phyloP scores from a whole-genome alignment of 371 early-diverging fungal species.

The Rhizopus arrhizus region DNA sequence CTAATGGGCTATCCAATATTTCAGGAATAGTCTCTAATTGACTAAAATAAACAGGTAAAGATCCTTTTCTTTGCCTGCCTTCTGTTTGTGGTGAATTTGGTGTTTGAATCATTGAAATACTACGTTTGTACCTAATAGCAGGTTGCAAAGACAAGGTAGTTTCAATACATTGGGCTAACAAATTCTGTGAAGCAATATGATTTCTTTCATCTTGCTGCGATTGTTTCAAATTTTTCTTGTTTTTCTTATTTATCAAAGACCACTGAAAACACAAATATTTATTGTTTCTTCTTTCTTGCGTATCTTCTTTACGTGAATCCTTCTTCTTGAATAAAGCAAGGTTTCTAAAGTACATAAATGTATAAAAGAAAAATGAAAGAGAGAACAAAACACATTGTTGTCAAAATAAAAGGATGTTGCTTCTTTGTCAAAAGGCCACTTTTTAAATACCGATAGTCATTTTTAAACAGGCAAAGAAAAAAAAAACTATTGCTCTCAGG shows the following conservation, averaged over 20 bases:
- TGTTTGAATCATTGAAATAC: background rate
- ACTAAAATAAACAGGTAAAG: conserved; percentile 11
- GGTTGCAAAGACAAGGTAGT: conserved; percentile 7
- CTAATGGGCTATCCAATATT: background rate
- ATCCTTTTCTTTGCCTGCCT: conserved; percentile 5
- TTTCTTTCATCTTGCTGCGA: conserved; percentile 1
- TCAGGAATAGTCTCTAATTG: conserved; percentile 23
- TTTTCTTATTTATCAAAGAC: background rate
- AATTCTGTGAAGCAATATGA: background rate
- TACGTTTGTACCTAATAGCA: background rate
- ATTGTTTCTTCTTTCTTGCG: background rate
- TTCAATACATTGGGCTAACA: conserved; percentile 20
- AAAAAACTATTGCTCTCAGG: no score
- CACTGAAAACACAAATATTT: conserved; percentile 2
- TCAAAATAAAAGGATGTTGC: no score
- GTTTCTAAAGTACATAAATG: background rate
- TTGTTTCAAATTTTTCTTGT: background rate
- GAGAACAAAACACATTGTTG: no score
- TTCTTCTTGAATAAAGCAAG: background rate
- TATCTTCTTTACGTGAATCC: background rate
- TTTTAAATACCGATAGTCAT: no score
- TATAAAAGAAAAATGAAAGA: background rate
- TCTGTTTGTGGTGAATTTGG: background rate
- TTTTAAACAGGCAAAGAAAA: no score
- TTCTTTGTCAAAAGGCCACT: no score